These are phyloP conservation scores for Globisporangium camurandrum DNA, from an alignment of 352 stramenopile species.

Conservation along the genomic window DNA sequence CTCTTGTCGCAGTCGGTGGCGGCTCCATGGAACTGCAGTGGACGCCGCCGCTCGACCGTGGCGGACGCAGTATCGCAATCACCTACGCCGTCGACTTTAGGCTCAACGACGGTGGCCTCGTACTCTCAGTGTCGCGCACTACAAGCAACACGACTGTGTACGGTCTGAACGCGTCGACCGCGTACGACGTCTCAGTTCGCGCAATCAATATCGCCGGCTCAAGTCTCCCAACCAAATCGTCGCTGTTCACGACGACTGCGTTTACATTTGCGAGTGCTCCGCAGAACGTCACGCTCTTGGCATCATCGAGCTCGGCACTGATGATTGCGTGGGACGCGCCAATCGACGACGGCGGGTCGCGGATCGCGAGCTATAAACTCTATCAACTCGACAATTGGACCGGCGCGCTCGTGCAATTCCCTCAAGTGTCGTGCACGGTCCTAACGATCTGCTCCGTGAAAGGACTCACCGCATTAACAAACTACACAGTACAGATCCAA, in stretches of 20 bases:
- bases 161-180: slow-evolving; percentile 35
- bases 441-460: slow-evolving; percentile 32
- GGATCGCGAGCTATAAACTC: slow-evolving; percentile 38
- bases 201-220: slow-evolving; percentile 24
- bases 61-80: slow-evolving; percentile 18
- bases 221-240: slow-evolving; percentile 13
- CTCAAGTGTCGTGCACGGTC: slow-evolving; percentile 16
- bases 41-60: slow-evolving; percentile 29
- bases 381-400: slow-evolving; percentile 38
- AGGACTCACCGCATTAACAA: slow-evolving; percentile 26
- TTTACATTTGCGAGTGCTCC: slow-evolving; percentile 24
- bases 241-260: slow-evolving; percentile 19
- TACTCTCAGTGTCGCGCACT: slow-evolving; percentile 1
- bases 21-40: slow-evolving; percentile 36
- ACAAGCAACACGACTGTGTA: slow-evolving; percentile 21
- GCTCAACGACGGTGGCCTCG: slow-evolving; percentile 1
- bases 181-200: slow-evolving; percentile 28
- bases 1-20: slow-evolving; percentile 19
- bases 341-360: slow-evolving; percentile 36
- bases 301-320: slow-evolving; percentile 29
- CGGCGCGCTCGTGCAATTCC: slow-evolving; percentile 13
- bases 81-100: slow-evolving; percentile 23
- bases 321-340: slow-evolving; percentile 39
- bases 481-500: slow-evolving; percentile 35
- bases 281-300: slow-evolving; percentile 19